Base-by-base conservation (phyloP, 2,329 filamentous ascomycete species). In the Phyllosticta paracitricarpa region DNA sequence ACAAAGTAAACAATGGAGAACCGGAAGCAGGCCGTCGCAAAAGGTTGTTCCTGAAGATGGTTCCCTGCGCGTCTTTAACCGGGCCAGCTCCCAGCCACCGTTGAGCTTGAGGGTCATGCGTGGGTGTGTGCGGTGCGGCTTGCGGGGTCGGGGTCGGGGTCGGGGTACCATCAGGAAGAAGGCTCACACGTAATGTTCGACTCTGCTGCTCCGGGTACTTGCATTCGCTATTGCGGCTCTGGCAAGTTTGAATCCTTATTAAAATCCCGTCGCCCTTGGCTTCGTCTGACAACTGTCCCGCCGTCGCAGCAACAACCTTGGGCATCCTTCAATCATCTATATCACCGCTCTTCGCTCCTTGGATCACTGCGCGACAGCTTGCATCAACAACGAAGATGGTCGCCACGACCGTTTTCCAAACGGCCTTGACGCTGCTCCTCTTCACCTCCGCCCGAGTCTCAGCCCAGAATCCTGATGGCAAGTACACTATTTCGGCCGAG, bases 401-500 rank as follows among this genome's bases (percentile, higher is more conserved):
- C n/a, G 26, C 54, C 2, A 33, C 19, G 26, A 25, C 35, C 54
- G 54, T 35, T 10, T 33, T 61, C 22, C 51, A 51, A 40, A 48
- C 35, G 4, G 59, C 59, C 17, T 1, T 48, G 2, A 51, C 51
- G 14, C 30, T 61, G 28, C 24, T 53, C 54, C 40, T 57, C 22
- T 35, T 51, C 8, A n/a, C 35, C 19, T 22, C 19, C 2, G 58
- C 28, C 17, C 12, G 40, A 19, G 52, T 54, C 9, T n/a, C 22
- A 17, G 59, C 59, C 33, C 59, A 61, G 56, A 70, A 74, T 61
- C 65, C 71, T 56, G 70, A 79, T 62, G 78, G 78, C 64, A 89
- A 91, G 73, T 91, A 90, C 77, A 86, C 85, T 77, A 84, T 91
- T 72, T 77, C 80, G 62, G 84, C 86, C 65, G 79, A 84, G 58